Evolutionary conservation across 441 rosid genomes (phyloP).

Genomic region (Iberis amara): DNA sequence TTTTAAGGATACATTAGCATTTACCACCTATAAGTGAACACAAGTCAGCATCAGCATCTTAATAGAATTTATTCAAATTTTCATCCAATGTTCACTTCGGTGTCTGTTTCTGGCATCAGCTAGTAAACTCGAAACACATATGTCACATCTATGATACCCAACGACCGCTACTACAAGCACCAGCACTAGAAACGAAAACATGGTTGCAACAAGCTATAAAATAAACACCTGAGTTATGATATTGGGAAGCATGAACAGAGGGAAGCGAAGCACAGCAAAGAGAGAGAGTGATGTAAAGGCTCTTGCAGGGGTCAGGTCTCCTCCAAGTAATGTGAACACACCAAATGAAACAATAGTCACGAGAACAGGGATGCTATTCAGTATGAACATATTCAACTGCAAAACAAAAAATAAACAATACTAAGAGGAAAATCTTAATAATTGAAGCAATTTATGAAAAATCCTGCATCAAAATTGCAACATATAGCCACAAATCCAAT

Average conservation of each 20-base stretch:
- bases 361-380: conserved; percentile 83
- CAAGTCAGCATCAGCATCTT: conserved; percentile 12
- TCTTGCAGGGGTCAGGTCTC: conserved; percentile 95
- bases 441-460: conserved; percentile 2
- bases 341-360: conserved; percentile 95
- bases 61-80: neutral
- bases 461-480: neutral
- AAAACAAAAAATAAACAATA: conserved; percentile 26
- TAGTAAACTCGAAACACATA: neutral
- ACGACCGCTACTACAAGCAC: conserved; percentile 10
- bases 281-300: conserved; percentile 97
- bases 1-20: conserved; percentile 90
- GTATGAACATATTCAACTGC: conserved; percentile 77
- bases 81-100: neutral
- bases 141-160: neutral
- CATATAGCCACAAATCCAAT: conserved; percentile 1
- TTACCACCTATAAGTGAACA: conserved; percentile 58
- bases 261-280: conserved; percentile 94
- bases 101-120: conserved; percentile 5
- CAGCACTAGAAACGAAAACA: conserved; percentile 1
- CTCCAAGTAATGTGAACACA: conserved; percentile 94
- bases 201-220: neutral
- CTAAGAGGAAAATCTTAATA: neutral
- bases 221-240: conserved; percentile 80
- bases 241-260: conserved; percentile 91